These are phyloP conservation scores for Ochetophila trinervis DNA, from an alignment of 306 rosid species.

Conservation along the genomic window DNA sequence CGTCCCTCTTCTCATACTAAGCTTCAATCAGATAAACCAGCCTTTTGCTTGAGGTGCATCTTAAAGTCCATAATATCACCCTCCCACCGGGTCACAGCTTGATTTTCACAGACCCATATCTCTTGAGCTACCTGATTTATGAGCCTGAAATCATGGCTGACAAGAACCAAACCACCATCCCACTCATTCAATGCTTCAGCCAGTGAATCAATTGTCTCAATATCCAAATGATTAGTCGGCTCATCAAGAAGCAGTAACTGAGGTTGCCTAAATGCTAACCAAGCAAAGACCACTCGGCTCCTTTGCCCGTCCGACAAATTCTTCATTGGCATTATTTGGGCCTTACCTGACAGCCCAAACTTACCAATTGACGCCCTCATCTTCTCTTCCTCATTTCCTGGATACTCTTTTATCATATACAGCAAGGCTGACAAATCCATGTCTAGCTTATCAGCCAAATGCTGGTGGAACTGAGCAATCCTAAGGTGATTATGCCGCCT, in stretches of 20 bases:
- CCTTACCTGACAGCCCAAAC: conserved; percentile 92
- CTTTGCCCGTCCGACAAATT: conserved; percentile 96
- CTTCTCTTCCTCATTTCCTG: conserved; percentile 92
- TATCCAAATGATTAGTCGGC: conserved; percentile 97
- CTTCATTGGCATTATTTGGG: conserved; percentile 97
- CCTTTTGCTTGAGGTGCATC: conserved; percentile 69
- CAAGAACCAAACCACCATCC: conserved; percentile 98
- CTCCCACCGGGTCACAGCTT: conserved; percentile 79
- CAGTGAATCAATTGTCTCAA: conserved; percentile 88
- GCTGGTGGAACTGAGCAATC: conserved; percentile 95
- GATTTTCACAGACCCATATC: conserved; percentile 96
- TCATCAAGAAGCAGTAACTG: conserved; percentile 87
- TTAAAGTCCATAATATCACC: conserved; percentile 96
- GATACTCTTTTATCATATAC: conserved; percentile 84
- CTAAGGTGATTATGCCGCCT: conserved; percentile 98
- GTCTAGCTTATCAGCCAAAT: conserved; percentile 88
- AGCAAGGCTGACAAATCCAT: conserved; percentile 78
- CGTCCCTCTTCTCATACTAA: conserved; percentile 1
- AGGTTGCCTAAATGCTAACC: conserved; percentile 96
- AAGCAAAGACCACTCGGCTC: conserved; percentile 90
- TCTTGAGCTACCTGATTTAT: conserved; percentile 95
- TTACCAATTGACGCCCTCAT: conserved; percentile 94
- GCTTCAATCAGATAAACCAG: conserved; percentile 65
- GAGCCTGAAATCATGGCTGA: conserved; percentile 98
- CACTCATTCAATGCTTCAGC: conserved; percentile 98